phyloP scores from a whole-genome alignment of 2,329 filamentous ascomycete genomes.

The Venturia aucupariae region DNA sequence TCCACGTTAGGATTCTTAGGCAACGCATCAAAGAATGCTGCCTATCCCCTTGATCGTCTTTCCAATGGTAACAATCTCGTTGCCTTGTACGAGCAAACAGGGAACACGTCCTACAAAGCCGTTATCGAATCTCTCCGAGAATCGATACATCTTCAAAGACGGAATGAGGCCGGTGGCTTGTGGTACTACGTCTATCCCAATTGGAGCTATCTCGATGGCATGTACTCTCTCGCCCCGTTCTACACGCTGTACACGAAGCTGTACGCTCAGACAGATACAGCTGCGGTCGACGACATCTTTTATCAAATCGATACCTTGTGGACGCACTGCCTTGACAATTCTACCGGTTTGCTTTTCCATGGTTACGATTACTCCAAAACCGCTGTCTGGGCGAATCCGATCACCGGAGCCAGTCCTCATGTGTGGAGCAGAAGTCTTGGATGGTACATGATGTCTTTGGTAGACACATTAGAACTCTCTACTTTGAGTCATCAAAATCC shows the following conservation, averaged over 20 bases:
- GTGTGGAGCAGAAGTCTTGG: slow-evolving; percentile 47
- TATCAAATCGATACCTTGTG: slow-evolving; percentile 32
- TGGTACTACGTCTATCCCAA: slow-evolving; percentile 39
- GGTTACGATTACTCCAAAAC: slow-evolving; percentile 43
- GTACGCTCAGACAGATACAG: slow-evolving; percentile 13
- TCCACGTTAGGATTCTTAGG: slow-evolving; percentile 18
- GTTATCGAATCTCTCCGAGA: slow-evolving; percentile 20
- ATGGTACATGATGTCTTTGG: slow-evolving; percentile 45
- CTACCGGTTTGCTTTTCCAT: slow-evolving; percentile 40
- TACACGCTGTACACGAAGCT: slow-evolving; percentile 23
- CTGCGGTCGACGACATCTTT: slow-evolving; percentile 18
- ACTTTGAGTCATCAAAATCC: slow-evolving; percentile 17
- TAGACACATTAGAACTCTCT: slow-evolving; percentile 40
- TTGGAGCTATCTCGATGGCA: slow-evolving; percentile 46
- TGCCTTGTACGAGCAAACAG: slow-evolving; percentile 16
- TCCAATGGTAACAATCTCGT: slow-evolving; percentile 24
- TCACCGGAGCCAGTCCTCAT: slow-evolving; percentile 42
- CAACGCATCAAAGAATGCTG: slow-evolving; percentile 19
- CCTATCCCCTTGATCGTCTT: slow-evolving; percentile 25
- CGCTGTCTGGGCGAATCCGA: slow-evolving; percentile 43
- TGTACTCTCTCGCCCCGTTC: slow-evolving; percentile 42
- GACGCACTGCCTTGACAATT: slow-evolving; percentile 21
- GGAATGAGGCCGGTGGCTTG: slow-evolving; percentile 23
- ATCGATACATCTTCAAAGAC: slow-evolving; percentile 23
- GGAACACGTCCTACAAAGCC: slow-evolving; percentile 17